These are phyloP conservation scores for Rubia yunnanensis DNA, from an alignment of 257 asterid genomes.

Conservation along the genomic window DNA sequence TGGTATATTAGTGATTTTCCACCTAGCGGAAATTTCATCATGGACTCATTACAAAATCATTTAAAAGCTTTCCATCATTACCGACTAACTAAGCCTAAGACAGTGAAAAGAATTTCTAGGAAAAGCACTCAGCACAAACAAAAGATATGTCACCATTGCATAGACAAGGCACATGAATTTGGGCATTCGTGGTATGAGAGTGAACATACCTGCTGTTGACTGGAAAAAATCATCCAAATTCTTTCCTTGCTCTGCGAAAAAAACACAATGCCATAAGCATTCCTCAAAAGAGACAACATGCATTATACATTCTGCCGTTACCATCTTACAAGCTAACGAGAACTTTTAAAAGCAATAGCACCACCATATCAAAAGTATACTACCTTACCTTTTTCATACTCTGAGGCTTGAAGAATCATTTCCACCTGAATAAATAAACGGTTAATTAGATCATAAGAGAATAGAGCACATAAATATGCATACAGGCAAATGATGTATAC, in stretches of 20 bases:
- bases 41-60: neutral
- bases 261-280: neutral
- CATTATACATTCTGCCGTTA: neutral
- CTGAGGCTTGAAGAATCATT: conserved; percentile 98
- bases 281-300: neutral
- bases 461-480: neutral
- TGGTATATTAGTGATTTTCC: too few species aligned
- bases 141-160: neutral
- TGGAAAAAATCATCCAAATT: conserved; percentile 76
- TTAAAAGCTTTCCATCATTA: neutral
- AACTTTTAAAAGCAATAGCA: neutral
- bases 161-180: neutral
- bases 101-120: neutral
- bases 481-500: neutral
- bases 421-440: conserved; percentile 55
- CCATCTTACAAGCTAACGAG: neutral
- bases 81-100: neutral
- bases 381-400: conserved; percentile 74
- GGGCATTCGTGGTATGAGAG: neutral
- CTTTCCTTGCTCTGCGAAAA: conserved; percentile 70
- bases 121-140: neutral
- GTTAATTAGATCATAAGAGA: conserved; percentile 7
- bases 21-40: too few species aligned
- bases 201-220: conserved; percentile 72
- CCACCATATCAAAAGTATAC: conserved; percentile 1